Percentiles rank a stretch among this genome's conserved stretches.
Conservation (phyloP, 768 basidiomycete species). For the Boletus fagicola region DNA sequence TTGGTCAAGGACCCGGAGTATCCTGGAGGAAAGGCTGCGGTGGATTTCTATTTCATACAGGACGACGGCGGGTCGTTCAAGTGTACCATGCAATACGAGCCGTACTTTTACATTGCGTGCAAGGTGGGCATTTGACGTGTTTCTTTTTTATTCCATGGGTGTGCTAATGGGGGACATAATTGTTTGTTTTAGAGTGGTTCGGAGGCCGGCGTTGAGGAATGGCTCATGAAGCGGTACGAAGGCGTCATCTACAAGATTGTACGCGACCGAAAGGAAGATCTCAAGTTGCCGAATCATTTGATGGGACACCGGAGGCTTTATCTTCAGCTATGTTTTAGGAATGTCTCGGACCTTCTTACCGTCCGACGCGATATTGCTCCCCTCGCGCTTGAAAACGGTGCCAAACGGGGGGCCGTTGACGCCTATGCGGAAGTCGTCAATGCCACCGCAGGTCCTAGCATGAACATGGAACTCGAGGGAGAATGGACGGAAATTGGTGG, state of each 20-base stretch:
- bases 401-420: conserved; percentile 93
- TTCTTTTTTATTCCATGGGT: not conserved
- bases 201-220: conserved; percentile 91
- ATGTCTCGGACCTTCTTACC: conserved; percentile 86
- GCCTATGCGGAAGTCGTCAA: conserved; percentile 96
- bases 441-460: conserved; percentile 63
- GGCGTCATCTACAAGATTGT: conserved; percentile 77
- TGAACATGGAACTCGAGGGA: conserved; percentile 68
- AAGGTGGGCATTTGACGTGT: conserved; percentile 52
- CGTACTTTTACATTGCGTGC: conserved; percentile 92
- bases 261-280: conserved; percentile 87
- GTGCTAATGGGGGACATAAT: conserved; percentile 2
- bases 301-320: conserved; percentile 91
- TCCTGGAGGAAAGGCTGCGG: conserved; percentile 82
- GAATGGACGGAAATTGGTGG: conserved; percentile 52
- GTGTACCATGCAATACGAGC: conserved; percentile 87
- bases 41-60: conserved; percentile 96
- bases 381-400: conserved; percentile 83
- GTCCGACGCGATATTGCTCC: conserved; percentile 89
- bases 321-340: conserved; percentile 86
- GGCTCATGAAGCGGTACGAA: conserved; percentile 91
- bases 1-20: conserved; percentile 82
- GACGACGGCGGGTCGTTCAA: conserved; percentile 98
- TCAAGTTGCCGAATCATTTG: conserved; percentile 93
- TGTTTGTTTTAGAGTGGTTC: conserved; percentile 59